Percentiles rank a stretch among this genome's conserved stretches.
Evolutionary conservation across 2,329 filamentous ascomycete species (phyloP).

Genomic region (Fusarium sacchari): DNA sequence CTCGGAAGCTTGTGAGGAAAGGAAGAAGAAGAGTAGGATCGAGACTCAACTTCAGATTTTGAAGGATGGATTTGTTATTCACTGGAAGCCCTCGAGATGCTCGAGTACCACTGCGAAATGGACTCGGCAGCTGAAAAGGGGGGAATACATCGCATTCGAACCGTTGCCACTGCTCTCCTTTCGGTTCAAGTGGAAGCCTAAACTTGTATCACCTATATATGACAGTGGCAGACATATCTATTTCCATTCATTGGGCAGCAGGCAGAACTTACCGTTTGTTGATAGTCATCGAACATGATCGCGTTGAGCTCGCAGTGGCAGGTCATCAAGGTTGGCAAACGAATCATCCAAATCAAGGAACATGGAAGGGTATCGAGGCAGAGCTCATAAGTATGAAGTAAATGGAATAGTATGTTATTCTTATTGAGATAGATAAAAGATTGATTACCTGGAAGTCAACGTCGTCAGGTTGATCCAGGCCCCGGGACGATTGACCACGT

Average conservation of each 20-base stretch:
- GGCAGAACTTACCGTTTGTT: not conserved
- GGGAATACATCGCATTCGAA: not conserved
- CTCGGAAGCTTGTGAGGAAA: not conserved
- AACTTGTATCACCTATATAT: not conserved
- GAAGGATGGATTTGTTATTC: not conserved
- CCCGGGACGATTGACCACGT: slow-evolving; percentile 26
- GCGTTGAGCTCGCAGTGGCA: not conserved
- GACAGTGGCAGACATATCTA: accelerated
- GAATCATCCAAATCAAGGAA: not conserved
- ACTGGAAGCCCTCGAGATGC: not conserved
- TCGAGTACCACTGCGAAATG: not conserved
- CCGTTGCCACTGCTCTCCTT: accelerated
- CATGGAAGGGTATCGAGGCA: not conserved
- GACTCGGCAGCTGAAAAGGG: not conserved
- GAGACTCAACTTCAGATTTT: not conserved
- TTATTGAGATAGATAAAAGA: too few relatives aligned
- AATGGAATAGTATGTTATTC: not conserved
- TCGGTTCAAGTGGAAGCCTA: not conserved
- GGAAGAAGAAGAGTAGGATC: not conserved
- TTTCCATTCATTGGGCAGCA: accelerated
- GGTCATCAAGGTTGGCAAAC: accelerated
- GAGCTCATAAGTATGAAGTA: too few relatives aligned
- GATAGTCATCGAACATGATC: not conserved
- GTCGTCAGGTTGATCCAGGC: not conserved
- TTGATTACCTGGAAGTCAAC: not conserved